phyloP scores from a whole-genome alignment of 495 filamentous ascomycete species.

The Letharia lupina region DNA sequence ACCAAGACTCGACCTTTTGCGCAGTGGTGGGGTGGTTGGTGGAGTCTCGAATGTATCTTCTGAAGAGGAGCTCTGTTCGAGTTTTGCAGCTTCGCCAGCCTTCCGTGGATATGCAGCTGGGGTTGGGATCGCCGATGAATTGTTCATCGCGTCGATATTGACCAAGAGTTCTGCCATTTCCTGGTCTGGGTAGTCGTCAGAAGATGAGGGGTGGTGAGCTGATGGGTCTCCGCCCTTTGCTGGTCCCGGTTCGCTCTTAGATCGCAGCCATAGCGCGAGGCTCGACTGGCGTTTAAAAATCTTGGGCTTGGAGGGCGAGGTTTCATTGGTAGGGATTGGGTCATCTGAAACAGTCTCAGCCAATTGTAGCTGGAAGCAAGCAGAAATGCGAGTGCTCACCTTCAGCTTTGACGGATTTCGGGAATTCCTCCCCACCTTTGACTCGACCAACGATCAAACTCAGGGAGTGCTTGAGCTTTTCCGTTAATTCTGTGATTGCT shows the following conservation, averaged over 20 bases:
- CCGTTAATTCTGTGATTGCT: slow-evolving; percentile 11
- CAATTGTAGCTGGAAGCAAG: no score
- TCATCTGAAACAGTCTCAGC: slow-evolving; percentile 4
- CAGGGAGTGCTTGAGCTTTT: slow-evolving; percentile 8
- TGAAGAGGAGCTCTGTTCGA: neutral
- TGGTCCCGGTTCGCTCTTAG: slow-evolving; percentile 12
- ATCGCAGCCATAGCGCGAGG: slow-evolving; percentile 11
- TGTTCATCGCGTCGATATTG: neutral
- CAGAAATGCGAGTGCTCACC: neutral
- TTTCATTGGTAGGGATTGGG: neutral
- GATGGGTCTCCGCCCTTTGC: neutral
- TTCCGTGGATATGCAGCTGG: neutral
- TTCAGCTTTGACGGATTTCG: neutral
- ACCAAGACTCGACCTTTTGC: neutral
- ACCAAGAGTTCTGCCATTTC: slow-evolving; percentile 6
- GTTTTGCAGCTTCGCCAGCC: no score
- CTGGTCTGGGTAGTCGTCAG: slow-evolving; percentile 13
- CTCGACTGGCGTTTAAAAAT: neutral
- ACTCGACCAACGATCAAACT: slow-evolving; percentile 6
- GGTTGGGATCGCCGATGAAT: neutral
- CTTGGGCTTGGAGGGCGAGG: neutral
- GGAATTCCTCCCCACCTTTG: slow-evolving; percentile 8
- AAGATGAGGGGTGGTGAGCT: slow-evolving; percentile 9
- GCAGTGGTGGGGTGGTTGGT: slow-evolving; percentile 15
- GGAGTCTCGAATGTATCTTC: slow-evolving; percentile 16